Evolutionary conservation across 2,329 filamentous ascomycete genomes (phyloP).

Genomic region (Cryphonectria japonica): DNA sequence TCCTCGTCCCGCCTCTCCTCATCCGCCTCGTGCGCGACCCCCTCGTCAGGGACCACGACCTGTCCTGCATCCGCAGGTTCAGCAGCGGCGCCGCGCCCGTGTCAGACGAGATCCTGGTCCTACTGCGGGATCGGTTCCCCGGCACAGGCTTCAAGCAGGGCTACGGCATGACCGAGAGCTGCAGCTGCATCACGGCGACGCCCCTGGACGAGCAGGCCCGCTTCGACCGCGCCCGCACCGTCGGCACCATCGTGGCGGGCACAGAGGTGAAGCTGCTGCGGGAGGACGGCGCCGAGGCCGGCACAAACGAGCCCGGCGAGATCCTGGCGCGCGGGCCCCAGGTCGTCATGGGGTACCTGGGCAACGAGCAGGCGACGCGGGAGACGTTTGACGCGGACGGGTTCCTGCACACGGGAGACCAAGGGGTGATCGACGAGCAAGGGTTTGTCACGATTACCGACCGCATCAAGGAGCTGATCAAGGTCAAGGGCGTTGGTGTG

Average conservation of each 20-base stretch:
- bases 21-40: slow-evolving; percentile 64
- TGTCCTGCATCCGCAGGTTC: slow-evolving; percentile 39
- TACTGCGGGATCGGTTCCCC: slow-evolving; percentile 60
- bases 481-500: slow-evolving; percentile 40
- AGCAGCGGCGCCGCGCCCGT: slow-evolving; percentile 60
- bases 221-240: slow-evolving; percentile 60
- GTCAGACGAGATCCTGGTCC: slow-evolving; percentile 58
- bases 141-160: slow-evolving; percentile 66
- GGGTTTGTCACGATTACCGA: slow-evolving; percentile 63
- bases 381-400: slow-evolving; percentile 58
- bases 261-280: slow-evolving; percentile 65
- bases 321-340: slow-evolving; percentile 48
- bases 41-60: slow-evolving; percentile 58
- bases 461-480: slow-evolving; percentile 63
- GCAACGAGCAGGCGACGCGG: slow-evolving; percentile 47
- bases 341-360: slow-evolving; percentile 54
- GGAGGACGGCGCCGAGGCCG: slow-evolving; percentile 31
- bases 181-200: slow-evolving; percentile 65
- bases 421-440: slow-evolving; percentile 57
- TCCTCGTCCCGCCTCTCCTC: slow-evolving; percentile 64
- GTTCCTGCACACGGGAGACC: slow-evolving; percentile 62
- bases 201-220: slow-evolving; percentile 54
- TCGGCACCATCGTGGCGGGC: slow-evolving; percentile 59
- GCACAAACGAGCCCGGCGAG: slow-evolving; percentile 55
- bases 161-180: slow-evolving; percentile 71